Evolutionary conservation across 345 rosid genomes (phyloP).

Genomic region (Gossypium herbaceum): DNA sequence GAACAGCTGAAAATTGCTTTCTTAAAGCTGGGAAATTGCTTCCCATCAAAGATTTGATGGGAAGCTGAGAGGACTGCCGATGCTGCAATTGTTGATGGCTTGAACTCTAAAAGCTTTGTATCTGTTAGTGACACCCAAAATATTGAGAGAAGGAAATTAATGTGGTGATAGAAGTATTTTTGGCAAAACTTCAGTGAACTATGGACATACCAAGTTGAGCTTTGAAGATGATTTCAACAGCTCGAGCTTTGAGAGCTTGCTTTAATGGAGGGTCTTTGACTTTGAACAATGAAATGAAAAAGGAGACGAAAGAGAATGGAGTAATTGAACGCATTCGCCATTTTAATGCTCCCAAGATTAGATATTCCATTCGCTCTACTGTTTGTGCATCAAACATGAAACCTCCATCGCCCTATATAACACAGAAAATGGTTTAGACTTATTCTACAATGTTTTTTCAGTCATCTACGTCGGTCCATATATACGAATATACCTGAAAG

Average conservation of each 20-base stretch:
- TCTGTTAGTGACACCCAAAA: constrained; percentile 31
- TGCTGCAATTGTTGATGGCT: constrained; percentile 70
- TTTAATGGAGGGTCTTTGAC: constrained; percentile 40
- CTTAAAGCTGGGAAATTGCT: constrained; percentile 40
- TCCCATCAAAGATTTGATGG: constrained; percentile 35
- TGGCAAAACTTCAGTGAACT: not conserved
- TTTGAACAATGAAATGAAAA: constrained; percentile 50
- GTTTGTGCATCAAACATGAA: constrained; percentile 48
- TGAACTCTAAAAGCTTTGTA: constrained; percentile 50
- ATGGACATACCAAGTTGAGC: constrained; percentile 53
- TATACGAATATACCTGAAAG: constrained; percentile 40
- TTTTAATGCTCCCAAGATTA: constrained; percentile 70
- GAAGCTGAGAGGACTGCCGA: constrained; percentile 63
- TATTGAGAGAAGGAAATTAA: no score
- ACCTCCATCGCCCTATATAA: constrained; percentile 24
- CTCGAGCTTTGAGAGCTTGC: constrained; percentile 51
- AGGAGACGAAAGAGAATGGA: constrained; percentile 62
- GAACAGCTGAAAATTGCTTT: constrained; percentile 43
- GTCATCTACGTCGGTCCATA: no score
- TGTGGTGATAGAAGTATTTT: not conserved
- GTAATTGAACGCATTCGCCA: constrained; percentile 93
- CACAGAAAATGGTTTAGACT: no score
- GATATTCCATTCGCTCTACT: constrained; percentile 62
- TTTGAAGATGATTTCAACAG: constrained; percentile 51
- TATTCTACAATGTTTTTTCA: no score